Percentiles rank a stretch among this genome's conserved stretches.
phyloP scores from a whole-genome alignment of 2,329 filamentous ascomycete genomes.

The Aspergillus floridensis region DNA sequence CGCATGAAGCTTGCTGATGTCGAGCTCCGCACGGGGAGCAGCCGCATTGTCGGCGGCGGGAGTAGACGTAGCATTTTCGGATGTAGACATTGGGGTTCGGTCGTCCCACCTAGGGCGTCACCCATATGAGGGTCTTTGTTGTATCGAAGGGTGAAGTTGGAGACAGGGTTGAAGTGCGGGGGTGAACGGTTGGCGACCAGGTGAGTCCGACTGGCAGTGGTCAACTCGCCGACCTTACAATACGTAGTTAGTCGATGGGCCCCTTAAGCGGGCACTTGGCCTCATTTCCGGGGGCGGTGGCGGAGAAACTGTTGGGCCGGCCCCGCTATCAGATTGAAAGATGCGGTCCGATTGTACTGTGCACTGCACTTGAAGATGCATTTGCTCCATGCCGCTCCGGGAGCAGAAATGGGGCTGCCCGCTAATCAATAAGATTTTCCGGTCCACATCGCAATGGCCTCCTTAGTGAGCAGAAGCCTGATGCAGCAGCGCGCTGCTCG shows the following conservation, averaged over 20 bases:
- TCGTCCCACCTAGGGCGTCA: conserved; percentile 10
- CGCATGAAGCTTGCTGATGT: conserved; percentile 82
- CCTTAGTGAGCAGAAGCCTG: conserved; percentile 23
- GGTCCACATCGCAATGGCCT: conserved; percentile 21
- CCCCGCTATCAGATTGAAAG: conserved; percentile 10
- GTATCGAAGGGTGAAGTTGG: neutral
- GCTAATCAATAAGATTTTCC: neutral
- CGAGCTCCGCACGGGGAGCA: conserved; percentile 62
- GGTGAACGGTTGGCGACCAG: neutral
- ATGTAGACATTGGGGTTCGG: conserved; percentile 38
- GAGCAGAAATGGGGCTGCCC: neutral
- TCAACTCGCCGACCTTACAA: neutral
- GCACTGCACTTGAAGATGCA: neutral
- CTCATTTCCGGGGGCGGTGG: conserved; percentile 24
- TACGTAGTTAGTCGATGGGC: conserved; percentile 5
- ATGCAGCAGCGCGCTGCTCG: conserved; percentile 13
- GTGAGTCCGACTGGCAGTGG: neutral
- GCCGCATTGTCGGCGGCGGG: conserved; percentile 36
- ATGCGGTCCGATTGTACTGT: neutral
- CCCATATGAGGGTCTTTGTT: conserved; percentile 11
- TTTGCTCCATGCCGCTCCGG: neutral
- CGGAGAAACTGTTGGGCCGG: conserved; percentile 33
- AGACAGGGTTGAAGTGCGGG: conserved; percentile 5
- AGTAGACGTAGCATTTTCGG: conserved; percentile 33
- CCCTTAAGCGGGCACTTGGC: conserved; percentile 21